Evolutionary conservation across 805 yeast genomes (phyloP), one percentile per base, ranked within the genome.

Genomic region (Zygotorulaspora chibaensis): DNA sequence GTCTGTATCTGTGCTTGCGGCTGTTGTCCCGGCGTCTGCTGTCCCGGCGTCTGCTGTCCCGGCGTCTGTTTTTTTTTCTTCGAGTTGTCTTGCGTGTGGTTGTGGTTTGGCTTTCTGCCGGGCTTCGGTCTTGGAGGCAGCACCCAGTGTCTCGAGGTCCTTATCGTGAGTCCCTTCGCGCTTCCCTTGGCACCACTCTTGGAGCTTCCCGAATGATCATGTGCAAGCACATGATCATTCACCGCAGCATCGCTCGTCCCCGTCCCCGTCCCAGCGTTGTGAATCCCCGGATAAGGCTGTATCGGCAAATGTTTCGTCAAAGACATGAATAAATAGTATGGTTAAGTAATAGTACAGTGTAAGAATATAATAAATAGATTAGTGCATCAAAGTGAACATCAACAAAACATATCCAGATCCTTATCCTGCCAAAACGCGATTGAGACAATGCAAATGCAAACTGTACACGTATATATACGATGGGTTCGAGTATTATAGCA

Each of bases 41-140:
- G 15, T 3, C n/a, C 33, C 8, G 8, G 50, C 26, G 43, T 34
- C 33, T 20, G 48, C n/a, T 13, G 15, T 3, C n/a, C 33, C 8
- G 8, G 50, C 26, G 43, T 35, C 29, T 25, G 45, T 27, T 38
- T 42, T 30, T 38, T 42, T 17, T 35, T 11, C 35, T 44, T 35
- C 8, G 40, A 12, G 12, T 29, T 34, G 17, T 30, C 30, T 2
- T 37, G 40, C 30, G 30, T 23, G 40, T 37, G 40, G 17, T 12
- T 25, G 39, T 45, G 47, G 18, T 45, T 49, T 7, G 81, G 81
- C 53, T 78, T 79, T 41, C 82, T 67, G 16, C 85, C 86, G 0
- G 86, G 85, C 53, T 85, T 83, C 20, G 95, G 93, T 53, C 93
- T 72, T 9, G 95, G 95, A 2, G 95, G 95, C 26, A 85, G 68